Conservation (phyloP, 306 rosid genomes). For the Rosa chinensis region DNA sequence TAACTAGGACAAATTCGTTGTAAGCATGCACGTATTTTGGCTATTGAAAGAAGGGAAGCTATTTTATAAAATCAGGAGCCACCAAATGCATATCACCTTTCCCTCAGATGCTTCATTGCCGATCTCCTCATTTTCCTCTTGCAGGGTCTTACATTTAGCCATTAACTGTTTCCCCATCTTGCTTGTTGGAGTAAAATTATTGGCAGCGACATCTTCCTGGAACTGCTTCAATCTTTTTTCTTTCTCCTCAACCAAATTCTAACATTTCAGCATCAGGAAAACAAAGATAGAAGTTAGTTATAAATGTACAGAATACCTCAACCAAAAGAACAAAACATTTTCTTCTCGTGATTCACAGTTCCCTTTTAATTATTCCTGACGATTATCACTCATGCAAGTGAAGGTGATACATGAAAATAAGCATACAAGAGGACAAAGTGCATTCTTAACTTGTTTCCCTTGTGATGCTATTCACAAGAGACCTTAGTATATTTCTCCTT, state of each 20-base stretch:
- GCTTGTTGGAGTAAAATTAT: conserved; percentile 85
- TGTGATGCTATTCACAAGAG: background rate
- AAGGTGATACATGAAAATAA: background rate
- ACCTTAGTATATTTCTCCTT: background rate
- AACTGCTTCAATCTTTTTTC: conserved; percentile 85
- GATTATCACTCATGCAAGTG: background rate
- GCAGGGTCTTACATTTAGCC: conserved; percentile 95
- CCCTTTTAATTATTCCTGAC: background rate
- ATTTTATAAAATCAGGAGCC: background rate
- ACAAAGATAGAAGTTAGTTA: background rate
- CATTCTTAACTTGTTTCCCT: background rate
- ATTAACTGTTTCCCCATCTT: conserved; percentile 93
- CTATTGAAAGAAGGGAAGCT: background rate
- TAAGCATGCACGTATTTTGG: background rate
- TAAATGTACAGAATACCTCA: background rate
- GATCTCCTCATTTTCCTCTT: conserved; percentile 97
- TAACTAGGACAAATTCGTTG: background rate
- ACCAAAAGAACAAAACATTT: background rate
- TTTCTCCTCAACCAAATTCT: conserved; percentile 91
- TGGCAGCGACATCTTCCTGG: conserved; percentile 83
- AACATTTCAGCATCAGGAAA: conserved; percentile 20
- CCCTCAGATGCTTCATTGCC: conserved; percentile 98
- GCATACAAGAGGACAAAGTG: background rate
- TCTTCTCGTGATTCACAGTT: background rate
- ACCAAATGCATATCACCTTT: conserved; percentile 47